Conservation (phyloP, 2,329 filamentous ascomycete genomes). For the Escovopsis weberi region DNA sequence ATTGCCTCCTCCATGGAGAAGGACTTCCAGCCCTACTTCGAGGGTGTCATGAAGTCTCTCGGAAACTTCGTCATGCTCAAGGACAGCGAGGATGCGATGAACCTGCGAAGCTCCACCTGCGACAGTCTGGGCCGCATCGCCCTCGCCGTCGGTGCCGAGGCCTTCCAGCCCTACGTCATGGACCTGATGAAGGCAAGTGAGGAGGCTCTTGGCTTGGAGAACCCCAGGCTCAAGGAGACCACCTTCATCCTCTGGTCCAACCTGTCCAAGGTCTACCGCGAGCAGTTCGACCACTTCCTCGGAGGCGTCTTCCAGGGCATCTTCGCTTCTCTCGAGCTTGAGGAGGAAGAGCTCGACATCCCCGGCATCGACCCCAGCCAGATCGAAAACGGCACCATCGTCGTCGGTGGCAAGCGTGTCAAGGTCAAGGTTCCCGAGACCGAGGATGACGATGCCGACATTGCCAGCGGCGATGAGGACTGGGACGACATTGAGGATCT, state of each 20-base stretch:
- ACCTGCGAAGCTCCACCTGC: slow-evolving; percentile 76
- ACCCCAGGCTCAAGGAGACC: slow-evolving; percentile 84
- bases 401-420: slow-evolving; percentile 70
- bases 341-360: slow-evolving; percentile 75
- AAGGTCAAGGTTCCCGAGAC: slow-evolving; percentile 51
- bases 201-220: slow-evolving; percentile 75
- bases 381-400: slow-evolving; percentile 61
- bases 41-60: slow-evolving; percentile 78
- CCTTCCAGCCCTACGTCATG: slow-evolving; percentile 83
- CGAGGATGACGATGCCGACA: slow-evolving; percentile 38
- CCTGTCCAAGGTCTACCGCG: slow-evolving; percentile 84
- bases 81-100: slow-evolving; percentile 76
- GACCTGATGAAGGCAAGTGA: slow-evolving; percentile 87
- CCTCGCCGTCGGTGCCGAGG: slow-evolving; percentile 66
- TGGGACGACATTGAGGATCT: slow-evolving; percentile 59
- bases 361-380: slow-evolving; percentile 43
- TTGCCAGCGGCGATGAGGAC: slow-evolving; percentile 39
- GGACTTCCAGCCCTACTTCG: slow-evolving; percentile 82
- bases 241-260: slow-evolving; percentile 96
- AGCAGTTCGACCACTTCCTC: slow-evolving; percentile 67
- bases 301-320: slow-evolving; percentile 65
- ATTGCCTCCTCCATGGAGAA: slow-evolving; percentile 75
- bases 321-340: slow-evolving; percentile 71
- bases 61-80: slow-evolving; percentile 75
- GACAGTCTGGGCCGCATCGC: slow-evolving; percentile 93